Conservation (phyloP, 768 basidiomycete species). For the Pleurotus giganteus region DNA sequence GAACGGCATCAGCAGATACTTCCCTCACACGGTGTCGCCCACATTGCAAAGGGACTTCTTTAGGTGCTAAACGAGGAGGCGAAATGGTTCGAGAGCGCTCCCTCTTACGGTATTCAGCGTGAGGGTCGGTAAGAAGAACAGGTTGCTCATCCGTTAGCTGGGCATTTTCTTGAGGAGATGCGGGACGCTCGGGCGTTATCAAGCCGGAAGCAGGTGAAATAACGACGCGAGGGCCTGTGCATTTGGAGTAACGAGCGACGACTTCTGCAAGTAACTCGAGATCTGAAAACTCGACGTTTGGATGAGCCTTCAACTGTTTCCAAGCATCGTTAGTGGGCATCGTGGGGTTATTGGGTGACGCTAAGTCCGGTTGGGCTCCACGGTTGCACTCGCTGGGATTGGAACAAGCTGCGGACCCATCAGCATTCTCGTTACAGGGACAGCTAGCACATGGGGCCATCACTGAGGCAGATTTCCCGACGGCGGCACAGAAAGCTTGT, state of each 20-base stretch:
- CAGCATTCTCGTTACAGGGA: conserved; percentile 32
- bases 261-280: conserved; percentile 84
- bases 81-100: conserved; percentile 32
- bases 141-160: conserved; percentile 28
- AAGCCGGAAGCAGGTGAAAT: conserved; percentile 52
- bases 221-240: conserved; percentile 66
- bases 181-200: conserved; percentile 43
- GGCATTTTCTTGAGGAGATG: conserved; percentile 16
- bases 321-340: conserved; percentile 84
- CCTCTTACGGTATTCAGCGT: conserved; percentile 38
- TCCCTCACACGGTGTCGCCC: conserved; percentile 60
- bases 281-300: conserved; percentile 84
- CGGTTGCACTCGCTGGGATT: neutral
- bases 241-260: conserved; percentile 79
- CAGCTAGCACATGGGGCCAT: conserved; percentile 54
- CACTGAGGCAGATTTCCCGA: conserved; percentile 59
- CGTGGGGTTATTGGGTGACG: conserved; percentile 36
- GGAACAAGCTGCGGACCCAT: conserved; percentile 5
- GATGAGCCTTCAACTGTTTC: conserved; percentile 83
- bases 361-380: conserved; percentile 18
- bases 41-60: conserved; percentile 61
- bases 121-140: conserved; percentile 51
- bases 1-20: conserved; percentile 72
- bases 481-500: conserved; percentile 81
- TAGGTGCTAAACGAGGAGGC: conserved; percentile 54